These are phyloP conservation scores for Hibiscus mutabilis DNA, from an alignment of 345 rosid species.

Conservation along the genomic window DNA sequence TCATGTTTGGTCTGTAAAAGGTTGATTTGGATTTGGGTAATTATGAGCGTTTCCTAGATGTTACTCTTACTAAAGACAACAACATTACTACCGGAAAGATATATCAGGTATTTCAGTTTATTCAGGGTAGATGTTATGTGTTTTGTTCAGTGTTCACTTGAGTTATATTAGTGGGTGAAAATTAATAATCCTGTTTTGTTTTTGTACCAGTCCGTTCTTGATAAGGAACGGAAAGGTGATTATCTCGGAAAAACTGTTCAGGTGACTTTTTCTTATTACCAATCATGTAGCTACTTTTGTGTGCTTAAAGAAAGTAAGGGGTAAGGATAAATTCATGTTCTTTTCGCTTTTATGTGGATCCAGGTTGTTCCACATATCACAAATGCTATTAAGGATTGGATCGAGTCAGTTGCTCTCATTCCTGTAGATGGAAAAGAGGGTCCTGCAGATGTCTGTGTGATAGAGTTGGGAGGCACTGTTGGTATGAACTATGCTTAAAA, in stretches of 20 bases:
- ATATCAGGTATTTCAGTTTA: constrained; percentile 59
- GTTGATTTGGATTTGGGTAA: constrained; percentile 98
- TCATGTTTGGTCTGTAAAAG: constrained; percentile 27
- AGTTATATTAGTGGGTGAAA: constrained; percentile 6
- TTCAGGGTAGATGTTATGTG: neutral
- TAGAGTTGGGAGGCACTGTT: constrained; percentile 98
- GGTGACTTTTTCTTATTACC: constrained; percentile 29
- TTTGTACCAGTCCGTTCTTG: constrained; percentile 66
- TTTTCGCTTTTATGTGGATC: constrained; percentile 9
- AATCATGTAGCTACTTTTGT: neutral
- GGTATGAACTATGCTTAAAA: constrained; percentile 45
- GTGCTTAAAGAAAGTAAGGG: neutral
- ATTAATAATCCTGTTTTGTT: neutral
- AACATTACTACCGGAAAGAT: constrained; percentile 96
- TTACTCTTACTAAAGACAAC: constrained; percentile 78
- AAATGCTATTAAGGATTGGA: constrained; percentile 91
- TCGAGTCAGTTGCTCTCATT: constrained; percentile 55
- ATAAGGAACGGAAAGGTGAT: constrained; percentile 81
- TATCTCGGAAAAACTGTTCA: constrained; percentile 95
- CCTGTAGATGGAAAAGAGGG: constrained; percentile 94
- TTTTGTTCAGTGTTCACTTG: neutral
- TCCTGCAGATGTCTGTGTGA: constrained; percentile 90
- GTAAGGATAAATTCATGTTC: constrained; percentile 1
- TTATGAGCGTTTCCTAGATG: constrained; percentile 88
- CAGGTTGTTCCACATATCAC: constrained; percentile 98